Conservation (phyloP, 2,329 filamentous ascomycete genomes). For the Xylaria sp. region DNA sequence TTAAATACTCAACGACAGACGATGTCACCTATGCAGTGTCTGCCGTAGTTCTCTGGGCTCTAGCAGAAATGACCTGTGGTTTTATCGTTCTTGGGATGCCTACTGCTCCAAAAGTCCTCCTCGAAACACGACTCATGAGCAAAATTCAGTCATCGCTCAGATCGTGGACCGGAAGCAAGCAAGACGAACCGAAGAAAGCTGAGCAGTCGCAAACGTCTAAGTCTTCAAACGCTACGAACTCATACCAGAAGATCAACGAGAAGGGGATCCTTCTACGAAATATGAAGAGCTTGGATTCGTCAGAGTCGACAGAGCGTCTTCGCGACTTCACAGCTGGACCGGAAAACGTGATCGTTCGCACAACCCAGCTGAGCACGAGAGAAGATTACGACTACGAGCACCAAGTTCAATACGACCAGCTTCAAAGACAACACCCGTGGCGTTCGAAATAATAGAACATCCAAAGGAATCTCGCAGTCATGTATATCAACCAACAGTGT, state of each 20-base stretch:
- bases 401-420: slow-evolving; percentile 30
- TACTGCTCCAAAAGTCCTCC: slow-evolving; percentile 52
- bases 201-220: slow-evolving; percentile 27
- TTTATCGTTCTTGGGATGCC: slow-evolving; percentile 56
- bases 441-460: slow-evolving; percentile 16
- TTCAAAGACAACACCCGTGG: slow-evolving; percentile 35
- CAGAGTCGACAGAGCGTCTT: slow-evolving; percentile 43
- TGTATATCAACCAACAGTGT: slow-evolving; percentile 3
- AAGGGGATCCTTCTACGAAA: slow-evolving; percentile 37
- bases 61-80: slow-evolving; percentile 57
- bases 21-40: slow-evolving; percentile 53
- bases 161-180: slow-evolving; percentile 36
- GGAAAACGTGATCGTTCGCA: slow-evolving; percentile 40
- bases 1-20: slow-evolving; percentile 45
- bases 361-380: slow-evolving; percentile 37
- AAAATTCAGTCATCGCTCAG: slow-evolving; percentile 36
- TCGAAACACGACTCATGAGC: slow-evolving; percentile 40
- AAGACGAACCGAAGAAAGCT: slow-evolving; percentile 28
- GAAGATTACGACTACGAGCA: slow-evolving; percentile 36
- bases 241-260: slow-evolving; percentile 41
- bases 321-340: slow-evolving; percentile 27
- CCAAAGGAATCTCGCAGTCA: background rate
- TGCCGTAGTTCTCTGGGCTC: slow-evolving; percentile 56
- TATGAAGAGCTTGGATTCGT: slow-evolving; percentile 30
- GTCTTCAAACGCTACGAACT: slow-evolving; percentile 12